Conservation (phyloP, 257 asterid species). For the Galeopsis tetrahit region DNA sequence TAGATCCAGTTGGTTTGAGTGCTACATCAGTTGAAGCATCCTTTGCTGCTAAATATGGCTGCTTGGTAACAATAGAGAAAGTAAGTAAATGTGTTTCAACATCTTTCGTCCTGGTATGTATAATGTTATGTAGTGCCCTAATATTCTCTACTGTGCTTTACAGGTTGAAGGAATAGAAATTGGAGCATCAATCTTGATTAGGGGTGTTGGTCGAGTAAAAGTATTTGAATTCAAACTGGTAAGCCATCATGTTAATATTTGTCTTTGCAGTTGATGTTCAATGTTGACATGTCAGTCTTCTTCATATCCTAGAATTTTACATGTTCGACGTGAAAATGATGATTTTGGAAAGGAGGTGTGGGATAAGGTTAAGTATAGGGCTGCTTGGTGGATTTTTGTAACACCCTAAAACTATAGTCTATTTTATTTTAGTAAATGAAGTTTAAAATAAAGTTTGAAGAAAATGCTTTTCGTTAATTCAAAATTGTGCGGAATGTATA, state of each 20-base stretch:
- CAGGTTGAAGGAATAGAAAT: conserved; percentile 75
- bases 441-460: neutral
- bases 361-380: neutral
- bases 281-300: neutral
- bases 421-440: neutral
- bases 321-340: neutral
- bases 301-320: neutral
- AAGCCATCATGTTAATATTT: conserved; percentile 21
- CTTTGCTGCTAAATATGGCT: conserved; percentile 73
- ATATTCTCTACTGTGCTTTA: conserved; percentile 26
- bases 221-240: conserved; percentile 64
- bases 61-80: conserved; percentile 77
- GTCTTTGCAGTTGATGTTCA: neutral
- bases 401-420: neutral
- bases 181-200: conserved; percentile 74
- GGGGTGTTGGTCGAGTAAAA: conserved; percentile 82
- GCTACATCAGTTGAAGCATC: conserved; percentile 67
- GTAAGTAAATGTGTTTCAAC: conserved; percentile 45
- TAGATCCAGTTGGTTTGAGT: conserved; percentile 66
- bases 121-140: conserved; percentile 9
- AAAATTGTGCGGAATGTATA: neutral
- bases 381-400: neutral
- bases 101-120: conserved; percentile 26
- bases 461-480: neutral
- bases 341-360: conserved; percentile 7